Conservation (phyloP, 2,329 filamentous ascomycete genomes). For the Dactylonectria macrodidyma region DNA sequence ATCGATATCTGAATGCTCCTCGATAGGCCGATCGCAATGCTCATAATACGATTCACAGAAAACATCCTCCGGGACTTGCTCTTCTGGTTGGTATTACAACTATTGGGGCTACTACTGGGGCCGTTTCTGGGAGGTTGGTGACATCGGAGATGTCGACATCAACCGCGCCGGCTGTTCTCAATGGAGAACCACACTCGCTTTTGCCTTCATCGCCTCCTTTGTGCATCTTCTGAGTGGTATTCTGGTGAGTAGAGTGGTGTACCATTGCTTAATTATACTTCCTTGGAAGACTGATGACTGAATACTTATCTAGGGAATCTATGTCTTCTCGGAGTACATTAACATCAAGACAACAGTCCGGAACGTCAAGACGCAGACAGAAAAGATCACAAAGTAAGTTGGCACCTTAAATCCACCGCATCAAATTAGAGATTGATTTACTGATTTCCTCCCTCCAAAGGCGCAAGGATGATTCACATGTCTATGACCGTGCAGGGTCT, state of each 20-base stretch:
- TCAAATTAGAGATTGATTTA: too few relatives aligned
- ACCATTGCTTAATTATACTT: not conserved
- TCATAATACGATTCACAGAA: conserved; percentile 15
- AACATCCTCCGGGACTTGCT: conserved; percentile 32
- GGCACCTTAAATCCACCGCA: too few relatives aligned
- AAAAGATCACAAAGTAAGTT: not conserved
- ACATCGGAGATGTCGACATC: conserved; percentile 22
- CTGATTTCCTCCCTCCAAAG: not conserved
- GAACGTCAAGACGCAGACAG: not conserved
- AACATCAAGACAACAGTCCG: not conserved
- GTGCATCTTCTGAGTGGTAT: conserved; percentile 40
- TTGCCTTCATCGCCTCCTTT: conserved; percentile 44
- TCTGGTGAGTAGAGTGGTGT: conserved; percentile 30
- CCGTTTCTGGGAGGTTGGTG: conserved; percentile 25
- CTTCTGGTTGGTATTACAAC: conserved; percentile 40
- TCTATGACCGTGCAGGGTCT: not conserved
- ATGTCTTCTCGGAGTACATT: not conserved
- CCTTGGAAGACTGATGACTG: not conserved
- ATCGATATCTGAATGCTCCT: not conserved
- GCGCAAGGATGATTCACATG: not conserved
- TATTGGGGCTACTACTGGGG: conserved; percentile 51
- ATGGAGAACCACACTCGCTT: conserved; percentile 44
- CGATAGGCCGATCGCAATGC: not conserved
- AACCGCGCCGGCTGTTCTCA: conserved; percentile 35
- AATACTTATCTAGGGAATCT: not conserved